Conservation (phyloP, 169 alveolate species). For the Neospora caninum region DNA sequence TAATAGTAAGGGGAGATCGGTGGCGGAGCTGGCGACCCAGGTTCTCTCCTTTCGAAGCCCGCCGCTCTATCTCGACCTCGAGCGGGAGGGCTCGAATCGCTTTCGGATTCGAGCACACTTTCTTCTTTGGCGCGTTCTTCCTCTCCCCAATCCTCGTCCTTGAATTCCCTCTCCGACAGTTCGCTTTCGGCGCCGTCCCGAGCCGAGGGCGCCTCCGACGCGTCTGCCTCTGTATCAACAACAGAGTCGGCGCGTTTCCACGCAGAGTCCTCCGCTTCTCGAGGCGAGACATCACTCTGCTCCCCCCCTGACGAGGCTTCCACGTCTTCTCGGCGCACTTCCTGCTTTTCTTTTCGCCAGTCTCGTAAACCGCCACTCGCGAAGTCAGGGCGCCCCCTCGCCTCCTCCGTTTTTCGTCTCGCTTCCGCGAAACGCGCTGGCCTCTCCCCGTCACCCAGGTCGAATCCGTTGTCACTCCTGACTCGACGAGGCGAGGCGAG, state of each 20-base stretch:
- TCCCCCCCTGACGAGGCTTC: background rate
- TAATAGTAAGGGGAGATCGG: conserved; percentile 10
- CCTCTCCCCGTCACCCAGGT: background rate
- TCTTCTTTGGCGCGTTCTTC: background rate
- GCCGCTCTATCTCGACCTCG: background rate
- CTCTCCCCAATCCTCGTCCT: no score
- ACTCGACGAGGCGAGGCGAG: background rate
- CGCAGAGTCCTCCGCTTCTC: background rate
- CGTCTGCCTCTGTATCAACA: background rate
- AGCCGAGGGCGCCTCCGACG: background rate
- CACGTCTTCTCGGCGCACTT: background rate
- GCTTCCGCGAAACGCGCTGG: background rate
- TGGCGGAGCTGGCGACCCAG: background rate
- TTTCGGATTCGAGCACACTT: background rate
- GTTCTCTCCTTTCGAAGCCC: background rate
- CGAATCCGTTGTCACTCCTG: background rate
- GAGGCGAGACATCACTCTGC: background rate
- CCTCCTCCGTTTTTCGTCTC: no score
- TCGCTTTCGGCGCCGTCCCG: background rate
- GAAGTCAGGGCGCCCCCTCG: no score
- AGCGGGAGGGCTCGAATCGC: background rate
- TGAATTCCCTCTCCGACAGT: background rate
- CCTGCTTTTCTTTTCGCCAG: background rate
- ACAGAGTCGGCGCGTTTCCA: background rate
- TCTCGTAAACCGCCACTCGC: background rate